Evolutionary conservation across 306 rosid genomes (phyloP).

Genomic region (Lotus japonicus): DNA sequence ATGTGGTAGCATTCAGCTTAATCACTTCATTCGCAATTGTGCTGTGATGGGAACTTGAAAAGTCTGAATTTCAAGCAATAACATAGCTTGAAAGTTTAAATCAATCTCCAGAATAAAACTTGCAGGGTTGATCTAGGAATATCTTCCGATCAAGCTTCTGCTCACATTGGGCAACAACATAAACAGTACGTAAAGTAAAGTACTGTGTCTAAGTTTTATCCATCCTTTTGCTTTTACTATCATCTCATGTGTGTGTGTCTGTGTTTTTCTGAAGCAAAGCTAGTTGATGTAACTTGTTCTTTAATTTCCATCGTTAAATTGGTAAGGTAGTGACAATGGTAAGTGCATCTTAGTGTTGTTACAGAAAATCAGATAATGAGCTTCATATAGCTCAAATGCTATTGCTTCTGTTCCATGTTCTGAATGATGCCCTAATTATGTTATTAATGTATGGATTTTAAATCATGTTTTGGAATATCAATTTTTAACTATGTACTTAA

Average conservation of each 20-base stretch:
- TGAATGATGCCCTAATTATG: neutral
- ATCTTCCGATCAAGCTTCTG: neutral
- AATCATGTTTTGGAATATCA: neutral
- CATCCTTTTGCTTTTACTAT: slow-evolving; percentile 5
- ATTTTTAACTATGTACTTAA: neutral
- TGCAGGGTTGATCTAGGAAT: neutral
- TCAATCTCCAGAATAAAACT: slow-evolving; percentile 8
- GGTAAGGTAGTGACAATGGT: slow-evolving; percentile 8
- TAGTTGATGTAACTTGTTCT: slow-evolving; percentile 4
- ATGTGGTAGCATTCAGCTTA: slow-evolving; percentile 34
- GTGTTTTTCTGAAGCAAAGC: slow-evolving; percentile 10
- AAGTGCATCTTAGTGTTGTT: neutral
- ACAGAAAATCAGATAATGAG: neutral
- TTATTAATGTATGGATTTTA: neutral
- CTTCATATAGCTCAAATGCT: slow-evolving; percentile 1
- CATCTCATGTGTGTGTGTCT: neutral
- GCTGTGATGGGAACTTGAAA: slow-evolving; percentile 73
- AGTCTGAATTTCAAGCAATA: neutral
- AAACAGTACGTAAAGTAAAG: too few relatives aligned
- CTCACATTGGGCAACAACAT: too few relatives aligned
- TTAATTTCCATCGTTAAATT: neutral
- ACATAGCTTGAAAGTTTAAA: neutral
- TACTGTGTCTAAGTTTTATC: too few relatives aligned
- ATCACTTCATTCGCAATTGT: slow-evolving; percentile 64
- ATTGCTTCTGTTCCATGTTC: neutral